Conservation (phyloP, 495 filamentous ascomycete species). For the Tricharina praecox region DNA sequence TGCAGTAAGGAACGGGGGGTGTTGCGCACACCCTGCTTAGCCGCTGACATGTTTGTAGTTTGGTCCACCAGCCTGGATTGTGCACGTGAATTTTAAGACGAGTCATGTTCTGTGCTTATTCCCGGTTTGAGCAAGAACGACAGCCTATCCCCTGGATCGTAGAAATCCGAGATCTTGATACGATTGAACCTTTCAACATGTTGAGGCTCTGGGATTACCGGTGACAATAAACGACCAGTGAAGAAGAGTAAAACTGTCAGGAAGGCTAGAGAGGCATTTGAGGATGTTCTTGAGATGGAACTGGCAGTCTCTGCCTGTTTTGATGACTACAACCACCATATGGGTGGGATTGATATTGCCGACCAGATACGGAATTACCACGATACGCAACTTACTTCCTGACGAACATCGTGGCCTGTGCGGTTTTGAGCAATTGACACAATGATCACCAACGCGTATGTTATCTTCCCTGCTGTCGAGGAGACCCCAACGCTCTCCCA, state of each 20-base stretch:
- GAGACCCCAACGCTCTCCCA: not conserved
- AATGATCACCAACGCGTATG: constrained; percentile 8
- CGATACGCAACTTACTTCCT: constrained; percentile 13
- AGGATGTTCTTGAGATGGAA: constrained; percentile 1
- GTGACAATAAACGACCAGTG: constrained; percentile 1
- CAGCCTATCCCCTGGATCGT: too few species aligned
- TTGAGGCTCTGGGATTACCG: too few species aligned
- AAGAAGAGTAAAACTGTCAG: constrained; percentile 8
- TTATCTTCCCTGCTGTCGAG: not conserved
- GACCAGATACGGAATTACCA: constrained; percentile 21
- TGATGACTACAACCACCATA: constrained; percentile 26
- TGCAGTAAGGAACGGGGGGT: too few species aligned
- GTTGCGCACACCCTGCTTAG: too few species aligned
- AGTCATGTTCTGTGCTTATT: too few species aligned
- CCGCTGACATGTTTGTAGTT: too few species aligned
- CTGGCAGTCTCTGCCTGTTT: constrained; percentile 13
- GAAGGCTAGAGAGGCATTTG: constrained; percentile 9
- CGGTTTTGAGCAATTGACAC: constrained; percentile 24
- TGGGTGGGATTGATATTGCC: constrained; percentile 24
- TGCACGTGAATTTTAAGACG: too few species aligned
- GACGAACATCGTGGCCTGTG: constrained; percentile 19
- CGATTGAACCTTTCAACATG: too few species aligned
- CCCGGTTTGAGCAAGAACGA: too few species aligned
- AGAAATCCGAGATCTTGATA: too few species aligned
- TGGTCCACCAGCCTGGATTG: too few species aligned